These are phyloP conservation scores for Artemisia argyi DNA, from an alignment of 129 eudicot species.

Conservation along the genomic window DNA sequence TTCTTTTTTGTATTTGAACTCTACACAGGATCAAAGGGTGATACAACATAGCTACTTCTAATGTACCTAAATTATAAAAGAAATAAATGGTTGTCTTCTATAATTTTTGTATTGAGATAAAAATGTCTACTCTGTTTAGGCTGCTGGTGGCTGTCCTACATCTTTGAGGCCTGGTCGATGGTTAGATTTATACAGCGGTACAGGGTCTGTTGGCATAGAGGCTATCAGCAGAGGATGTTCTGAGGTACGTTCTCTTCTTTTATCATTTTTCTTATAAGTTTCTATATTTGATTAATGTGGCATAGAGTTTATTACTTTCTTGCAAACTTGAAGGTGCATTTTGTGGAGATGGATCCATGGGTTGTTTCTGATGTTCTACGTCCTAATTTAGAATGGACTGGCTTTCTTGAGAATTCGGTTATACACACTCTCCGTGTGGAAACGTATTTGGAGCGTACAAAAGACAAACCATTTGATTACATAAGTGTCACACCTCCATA, in stretches of 20 bases:
- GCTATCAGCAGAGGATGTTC: conserved; percentile 92
- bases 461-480: conserved; percentile 66
- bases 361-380: conserved; percentile 71
- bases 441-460: conserved; percentile 61
- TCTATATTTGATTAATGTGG: neutral
- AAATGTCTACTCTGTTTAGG: conserved; percentile 39
- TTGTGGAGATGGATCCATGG: conserved; percentile 97
- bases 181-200: conserved; percentile 87
- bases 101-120: conserved; percentile 5
- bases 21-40: neutral
- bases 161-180: conserved; percentile 93
- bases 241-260: conserved; percentile 46
- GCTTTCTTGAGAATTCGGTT: conserved; percentile 75
- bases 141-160: conserved; percentile 89
- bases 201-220: conserved; percentile 95
- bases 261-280: neutral
- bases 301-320: conserved; percentile 11
- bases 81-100: neutral
- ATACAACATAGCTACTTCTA: too few relatives aligned
- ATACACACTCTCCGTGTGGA: conserved; percentile 82
- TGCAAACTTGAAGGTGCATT: conserved; percentile 59
- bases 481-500: conserved; percentile 97
- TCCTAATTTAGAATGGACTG: conserved; percentile 85
- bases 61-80: neutral
- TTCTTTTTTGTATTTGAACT: conserved; percentile 7